Evolutionary conservation across 83 land plant genomes (phyloP).

Genomic region (Picea abies): DNA sequence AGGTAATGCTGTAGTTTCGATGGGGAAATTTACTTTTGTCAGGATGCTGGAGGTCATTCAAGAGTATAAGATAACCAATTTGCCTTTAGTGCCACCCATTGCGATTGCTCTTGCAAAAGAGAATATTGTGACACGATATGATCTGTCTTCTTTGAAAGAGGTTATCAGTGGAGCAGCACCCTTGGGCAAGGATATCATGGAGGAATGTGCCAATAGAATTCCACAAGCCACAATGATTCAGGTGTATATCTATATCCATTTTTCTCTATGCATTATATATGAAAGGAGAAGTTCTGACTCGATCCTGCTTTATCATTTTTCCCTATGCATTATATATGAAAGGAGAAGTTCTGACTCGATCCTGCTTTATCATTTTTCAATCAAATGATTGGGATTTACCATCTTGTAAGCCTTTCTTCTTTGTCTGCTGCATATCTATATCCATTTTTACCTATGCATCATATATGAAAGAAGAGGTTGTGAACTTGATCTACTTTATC

Average conservation of each 20-base stretch:
- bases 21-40: conserved; percentile 63
- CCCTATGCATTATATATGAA: not conserved
- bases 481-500: too few species aligned
- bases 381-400: too few species aligned
- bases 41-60: conserved; percentile 45
- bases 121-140: conserved; percentile 39
- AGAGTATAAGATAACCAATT: conserved; percentile 56
- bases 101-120: conserved; percentile 62
- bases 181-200: conserved; percentile 73
- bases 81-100: conserved; percentile 76
- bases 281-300: conserved; percentile 64
- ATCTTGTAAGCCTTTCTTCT: too few species aligned
- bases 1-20: conserved; percentile 48
- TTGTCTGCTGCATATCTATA: conserved; percentile 33
- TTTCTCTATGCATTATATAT: too few species aligned
- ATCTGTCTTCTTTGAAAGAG: conserved; percentile 54
- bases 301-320: not conserved
- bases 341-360: conserved; percentile 83
- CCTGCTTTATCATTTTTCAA: too few species aligned
- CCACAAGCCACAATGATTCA: conserved; percentile 30
- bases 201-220: conserved; percentile 39
- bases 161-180: conserved; percentile 82
- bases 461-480: too few species aligned
- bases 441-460: too few species aligned
- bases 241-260: too few species aligned